phyloP scores from a whole-genome alignment of 768 basidiomycete genomes.

The Artomyces pyxidatus region DNA sequence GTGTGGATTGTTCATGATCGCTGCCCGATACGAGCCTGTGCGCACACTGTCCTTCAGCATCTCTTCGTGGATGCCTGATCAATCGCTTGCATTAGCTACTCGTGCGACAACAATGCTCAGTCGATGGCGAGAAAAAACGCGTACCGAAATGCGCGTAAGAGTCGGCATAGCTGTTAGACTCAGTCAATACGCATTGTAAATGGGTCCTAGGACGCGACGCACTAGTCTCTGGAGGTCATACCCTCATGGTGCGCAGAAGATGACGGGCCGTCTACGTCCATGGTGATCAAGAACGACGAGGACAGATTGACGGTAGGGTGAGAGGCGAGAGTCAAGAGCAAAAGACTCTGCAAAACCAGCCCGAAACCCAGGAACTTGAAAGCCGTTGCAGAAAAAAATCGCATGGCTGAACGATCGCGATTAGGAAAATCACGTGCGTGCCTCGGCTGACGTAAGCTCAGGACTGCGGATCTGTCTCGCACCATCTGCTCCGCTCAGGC shows the following conservation, averaged over 20 bases:
- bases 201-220: conserved; percentile 25
- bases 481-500: too few relatives aligned
- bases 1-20: conserved; percentile 91
- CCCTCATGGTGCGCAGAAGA: conserved; percentile 10
- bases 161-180: conserved; percentile 71
- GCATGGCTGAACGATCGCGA: conserved; percentile 25
- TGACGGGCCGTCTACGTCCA: conserved; percentile 8
- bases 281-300: not conserved
- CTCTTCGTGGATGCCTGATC: conserved; percentile 91
- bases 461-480: too few relatives aligned
- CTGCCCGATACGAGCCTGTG: conserved; percentile 89
- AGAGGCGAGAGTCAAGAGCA: not conserved
- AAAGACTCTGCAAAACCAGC: not conserved
- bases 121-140: not conserved
- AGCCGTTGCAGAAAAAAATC: not conserved
- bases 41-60: conserved; percentile 98
- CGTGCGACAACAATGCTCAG: not conserved
- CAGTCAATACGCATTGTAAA: not conserved
- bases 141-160: conserved; percentile 92
- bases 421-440: too few relatives aligned
- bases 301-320: not conserved
- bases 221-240: conserved; percentile 90
- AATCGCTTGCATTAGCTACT: not conserved
- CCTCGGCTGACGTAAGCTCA: too few relatives aligned
- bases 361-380: not conserved